Conservation (phyloP, 306 rosid genomes). For the Cucurbita ficifolia region DNA sequence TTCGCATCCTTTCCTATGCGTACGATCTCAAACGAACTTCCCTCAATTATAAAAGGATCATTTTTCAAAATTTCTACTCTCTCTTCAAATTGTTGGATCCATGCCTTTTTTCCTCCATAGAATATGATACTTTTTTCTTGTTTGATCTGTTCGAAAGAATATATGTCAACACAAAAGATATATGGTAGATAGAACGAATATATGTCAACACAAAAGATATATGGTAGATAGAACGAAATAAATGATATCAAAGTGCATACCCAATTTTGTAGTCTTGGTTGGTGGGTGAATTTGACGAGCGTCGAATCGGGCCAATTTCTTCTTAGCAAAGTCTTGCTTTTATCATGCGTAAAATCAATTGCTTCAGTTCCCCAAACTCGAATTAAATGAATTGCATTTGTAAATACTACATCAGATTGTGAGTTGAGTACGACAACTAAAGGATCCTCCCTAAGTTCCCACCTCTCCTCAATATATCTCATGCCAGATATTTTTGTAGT, state of each 20-base stretch:
- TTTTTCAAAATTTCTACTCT: neutral
- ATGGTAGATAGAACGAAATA: no score
- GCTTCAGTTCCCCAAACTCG: slow-evolving; percentile 31
- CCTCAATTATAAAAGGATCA: neutral
- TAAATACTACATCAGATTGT: slow-evolving; percentile 24
- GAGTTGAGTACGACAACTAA: slow-evolving; percentile 19
- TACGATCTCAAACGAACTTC: slow-evolving; percentile 6
- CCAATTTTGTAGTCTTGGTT: slow-evolving; percentile 7
- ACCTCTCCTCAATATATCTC: slow-evolving; percentile 32
- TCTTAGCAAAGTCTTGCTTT: neutral
- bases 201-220: no score
- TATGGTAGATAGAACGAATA: no score
- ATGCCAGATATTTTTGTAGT: slow-evolving; percentile 19
- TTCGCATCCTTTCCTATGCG: slow-evolving; percentile 12
- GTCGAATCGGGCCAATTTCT: neutral
- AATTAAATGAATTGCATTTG: slow-evolving; percentile 37
- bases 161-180: no score
- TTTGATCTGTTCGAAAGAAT: slow-evolving; percentile 16
- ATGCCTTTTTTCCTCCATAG: slow-evolving; percentile 20
- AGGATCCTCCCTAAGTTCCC: slow-evolving; percentile 39
- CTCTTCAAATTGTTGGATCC: slow-evolving; percentile 3
- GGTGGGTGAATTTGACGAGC: slow-evolving; percentile 5
- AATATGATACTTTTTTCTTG: slow-evolving; percentile 40
- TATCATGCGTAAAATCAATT: slow-evolving; percentile 15
- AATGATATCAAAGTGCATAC: neutral